A percentile compares a stretch with the other conserved stretches of the same genome.
Evolutionary conservation across 805 yeast species (phyloP).

Genomic region (Spathaspora sp.): DNA sequence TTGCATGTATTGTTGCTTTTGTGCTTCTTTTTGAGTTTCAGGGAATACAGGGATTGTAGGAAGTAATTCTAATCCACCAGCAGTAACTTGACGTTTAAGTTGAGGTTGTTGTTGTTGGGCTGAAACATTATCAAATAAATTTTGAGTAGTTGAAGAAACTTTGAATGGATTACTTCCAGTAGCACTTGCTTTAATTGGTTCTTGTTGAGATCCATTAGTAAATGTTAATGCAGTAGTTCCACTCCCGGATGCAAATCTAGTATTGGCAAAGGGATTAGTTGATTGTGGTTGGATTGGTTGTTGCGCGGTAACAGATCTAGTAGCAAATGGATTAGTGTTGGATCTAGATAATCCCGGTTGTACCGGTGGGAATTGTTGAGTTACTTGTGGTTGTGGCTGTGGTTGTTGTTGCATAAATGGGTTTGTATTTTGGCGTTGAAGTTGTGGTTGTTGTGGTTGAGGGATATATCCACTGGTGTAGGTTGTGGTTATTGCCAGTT

Average conservation of each 20-base stretch:
- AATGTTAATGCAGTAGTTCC: constrained; percentile 25
- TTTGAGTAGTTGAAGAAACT: constrained; percentile 31
- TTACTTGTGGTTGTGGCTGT: constrained; percentile 8
- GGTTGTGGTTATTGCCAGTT: constrained; percentile 17
- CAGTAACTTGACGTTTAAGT: constrained; percentile 53
- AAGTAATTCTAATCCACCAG: constrained; percentile 68
- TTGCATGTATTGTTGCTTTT: constrained; percentile 29
- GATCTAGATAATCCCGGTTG: constrained; percentile 19
- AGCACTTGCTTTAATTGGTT: constrained; percentile 26
- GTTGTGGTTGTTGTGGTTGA: constrained; percentile 21
- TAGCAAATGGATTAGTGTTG: constrained; percentile 35
- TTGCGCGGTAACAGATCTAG: constrained; percentile 13
- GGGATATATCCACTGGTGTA: constrained; percentile 51
- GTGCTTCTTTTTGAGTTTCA: constrained; percentile 49
- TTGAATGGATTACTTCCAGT: constrained; percentile 67
- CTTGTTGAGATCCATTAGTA: constrained; percentile 8
- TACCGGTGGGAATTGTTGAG: constrained; percentile 1
- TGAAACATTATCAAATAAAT: constrained; percentile 24
- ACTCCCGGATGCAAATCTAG: constrained; percentile 30
- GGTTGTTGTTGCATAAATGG: constrained; percentile 13
- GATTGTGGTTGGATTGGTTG: constrained; percentile 10
- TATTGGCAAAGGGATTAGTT: constrained; percentile 46
- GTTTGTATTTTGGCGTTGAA: constrained; percentile 11
- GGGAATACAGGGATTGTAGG: constrained; percentile 71
- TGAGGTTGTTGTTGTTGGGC: constrained; percentile 13